Conservation (phyloP, 805 yeast genomes). For the Isabelozyma heimii region DNA sequence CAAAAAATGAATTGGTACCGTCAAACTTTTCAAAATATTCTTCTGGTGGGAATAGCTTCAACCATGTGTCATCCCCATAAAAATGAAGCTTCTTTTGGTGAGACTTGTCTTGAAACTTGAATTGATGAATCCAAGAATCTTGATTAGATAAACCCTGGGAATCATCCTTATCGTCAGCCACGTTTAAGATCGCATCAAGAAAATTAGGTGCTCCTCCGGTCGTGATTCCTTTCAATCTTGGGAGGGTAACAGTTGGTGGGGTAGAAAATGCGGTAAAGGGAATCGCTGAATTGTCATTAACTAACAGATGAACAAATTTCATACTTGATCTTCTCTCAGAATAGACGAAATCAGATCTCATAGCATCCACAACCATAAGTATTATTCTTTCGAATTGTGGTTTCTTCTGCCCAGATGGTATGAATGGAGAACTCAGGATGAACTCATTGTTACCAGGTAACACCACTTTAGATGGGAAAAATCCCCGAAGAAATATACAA, state of each 20-base stretch:
- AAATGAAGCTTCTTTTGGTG: slow-evolving; percentile 57
- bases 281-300: slow-evolving; percentile 66
- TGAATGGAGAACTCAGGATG: slow-evolving; percentile 21
- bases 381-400: slow-evolving; percentile 66
- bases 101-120: slow-evolving; percentile 26
- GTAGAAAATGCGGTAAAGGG: slow-evolving; percentile 90
- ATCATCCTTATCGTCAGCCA: slow-evolving; percentile 82
- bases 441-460: slow-evolving; percentile 54
- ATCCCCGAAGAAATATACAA: slow-evolving; percentile 70
- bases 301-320: slow-evolving; percentile 60
- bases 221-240: slow-evolving; percentile 87
- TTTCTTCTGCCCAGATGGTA: slow-evolving; percentile 15
- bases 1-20: slow-evolving; percentile 93
- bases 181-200: slow-evolving; percentile 88
- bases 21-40: slow-evolving; percentile 60
- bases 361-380: slow-evolving; percentile 88
- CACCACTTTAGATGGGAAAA: slow-evolving; percentile 86
- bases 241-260: slow-evolving; percentile 96
- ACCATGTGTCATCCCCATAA: slow-evolving; percentile 98
- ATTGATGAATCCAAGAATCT: slow-evolving; percentile 86
- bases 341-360: slow-evolving; percentile 84
- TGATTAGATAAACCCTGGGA: slow-evolving; percentile 67
- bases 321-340: slow-evolving; percentile 58
- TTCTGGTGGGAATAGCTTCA: slow-evolving; percentile 71
- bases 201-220: slow-evolving; percentile 95